Conservation (phyloP, 768 basidiomycete genomes). For the Rhizopogon rudus region DNA sequence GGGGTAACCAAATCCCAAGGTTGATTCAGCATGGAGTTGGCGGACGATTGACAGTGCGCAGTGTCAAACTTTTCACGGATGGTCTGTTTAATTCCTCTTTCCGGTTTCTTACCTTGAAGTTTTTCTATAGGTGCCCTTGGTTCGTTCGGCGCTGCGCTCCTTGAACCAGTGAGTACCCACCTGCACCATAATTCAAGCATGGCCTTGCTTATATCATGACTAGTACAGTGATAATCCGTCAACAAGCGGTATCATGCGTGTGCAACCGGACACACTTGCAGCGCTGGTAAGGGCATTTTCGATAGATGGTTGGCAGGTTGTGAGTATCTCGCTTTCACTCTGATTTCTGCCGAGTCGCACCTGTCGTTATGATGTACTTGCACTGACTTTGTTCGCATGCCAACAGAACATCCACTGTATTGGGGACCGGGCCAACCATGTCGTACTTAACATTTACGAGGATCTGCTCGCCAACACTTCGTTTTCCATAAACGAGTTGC, state of each 20-base stretch:
- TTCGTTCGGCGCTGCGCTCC: constrained; percentile 86
- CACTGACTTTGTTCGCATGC: not conserved
- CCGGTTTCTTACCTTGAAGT: constrained; percentile 2
- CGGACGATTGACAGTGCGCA: constrained; percentile 51
- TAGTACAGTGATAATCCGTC: constrained; percentile 73
- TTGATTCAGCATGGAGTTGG: constrained; percentile 55
- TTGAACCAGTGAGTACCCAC: constrained; percentile 44
- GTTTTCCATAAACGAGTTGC: constrained; percentile 22
- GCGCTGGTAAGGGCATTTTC: constrained; percentile 58
- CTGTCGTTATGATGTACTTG: not conserved
- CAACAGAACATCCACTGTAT: constrained; percentile 85
- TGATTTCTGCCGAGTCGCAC: not conserved
- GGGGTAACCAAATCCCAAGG: constrained; percentile 58
- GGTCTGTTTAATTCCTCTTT: constrained; percentile 35
- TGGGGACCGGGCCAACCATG: constrained; percentile 82
- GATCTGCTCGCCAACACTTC: constrained; percentile 36
- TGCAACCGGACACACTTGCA: constrained; percentile 46
- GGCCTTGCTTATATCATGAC: not conserved
- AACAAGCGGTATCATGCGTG: constrained; percentile 65
- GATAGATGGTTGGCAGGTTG: constrained; percentile 79
- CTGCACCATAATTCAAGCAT: not conserved
- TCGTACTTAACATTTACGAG: constrained; percentile 83
- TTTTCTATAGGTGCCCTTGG: constrained; percentile 69
- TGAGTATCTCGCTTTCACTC: constrained; percentile 31
- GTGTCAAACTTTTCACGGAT: constrained; percentile 74